These are phyloP conservation scores for Trichoderma harzianum DNA, from an alignment of 2,329 filamentous ascomycete genomes.

Conservation along the genomic window DNA sequence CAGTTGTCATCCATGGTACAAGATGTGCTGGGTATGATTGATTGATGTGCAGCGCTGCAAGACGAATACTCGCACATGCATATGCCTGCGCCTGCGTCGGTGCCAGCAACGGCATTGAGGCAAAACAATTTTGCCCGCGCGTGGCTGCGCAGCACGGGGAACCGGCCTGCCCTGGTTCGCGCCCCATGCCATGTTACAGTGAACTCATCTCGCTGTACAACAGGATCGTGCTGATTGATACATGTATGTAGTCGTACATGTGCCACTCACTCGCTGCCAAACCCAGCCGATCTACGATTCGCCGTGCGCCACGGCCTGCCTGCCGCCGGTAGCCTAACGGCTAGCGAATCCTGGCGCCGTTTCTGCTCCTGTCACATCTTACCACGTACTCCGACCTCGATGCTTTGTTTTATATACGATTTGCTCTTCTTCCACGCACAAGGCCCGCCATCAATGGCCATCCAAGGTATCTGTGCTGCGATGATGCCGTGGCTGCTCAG, in stretches of 20 bases:
- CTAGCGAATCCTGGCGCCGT: neutral
- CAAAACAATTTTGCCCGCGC: neutral
- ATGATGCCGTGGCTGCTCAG: neutral
- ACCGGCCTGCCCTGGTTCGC: neutral
- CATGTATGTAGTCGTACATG: neutral
- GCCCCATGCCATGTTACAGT: neutral
- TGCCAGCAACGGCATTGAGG: neutral
- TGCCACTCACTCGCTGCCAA: neutral
- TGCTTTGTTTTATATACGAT: neutral
- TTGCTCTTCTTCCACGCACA: neutral
- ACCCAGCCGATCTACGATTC: conserved; percentile 16
- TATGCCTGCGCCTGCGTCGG: neutral
- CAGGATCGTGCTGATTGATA: neutral
- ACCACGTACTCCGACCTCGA: neutral
- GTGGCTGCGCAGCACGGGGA: neutral
- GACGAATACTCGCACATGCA: neutral
- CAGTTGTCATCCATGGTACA: neutral
- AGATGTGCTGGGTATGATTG: neutral
- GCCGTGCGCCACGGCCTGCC: neutral
- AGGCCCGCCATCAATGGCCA: neutral
- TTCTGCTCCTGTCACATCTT: neutral
- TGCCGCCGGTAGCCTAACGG: neutral
- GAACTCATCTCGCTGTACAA: conserved; percentile 3
- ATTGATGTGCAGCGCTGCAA: neutral
- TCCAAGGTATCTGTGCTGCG: too few species aligned